Base-by-base conservation (phyloP, 768 basidiomycete species). In the Russula brevipes region DNA sequence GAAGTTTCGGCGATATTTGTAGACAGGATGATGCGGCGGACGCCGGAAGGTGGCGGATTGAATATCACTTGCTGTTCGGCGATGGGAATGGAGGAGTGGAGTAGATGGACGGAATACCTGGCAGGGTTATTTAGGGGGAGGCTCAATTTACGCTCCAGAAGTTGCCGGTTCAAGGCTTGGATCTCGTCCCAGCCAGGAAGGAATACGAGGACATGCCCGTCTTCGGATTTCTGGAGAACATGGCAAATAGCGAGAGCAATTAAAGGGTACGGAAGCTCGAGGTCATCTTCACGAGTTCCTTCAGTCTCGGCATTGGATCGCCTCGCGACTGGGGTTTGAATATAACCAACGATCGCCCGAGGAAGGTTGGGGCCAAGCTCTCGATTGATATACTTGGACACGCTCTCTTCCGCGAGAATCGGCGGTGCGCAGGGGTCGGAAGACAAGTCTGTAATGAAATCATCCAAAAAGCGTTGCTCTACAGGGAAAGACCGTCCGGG, bases 1-100 rank as follows among this genome's bases (percentile, higher is more conserved):
- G 92, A 94, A 3, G 94, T 95, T 75, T 98, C 95, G 12, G 94
- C 94, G 50, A 97, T 94, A 72, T 97, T 97, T 44, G 95, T 98
- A 5, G 94, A 84, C 53, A 98, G 79, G 68, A 98, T 96, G 70
- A 98, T 80, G 31, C 94, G 85, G 59, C 94, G 86, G 19, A 92
- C 80, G 10, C 92, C 92, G 3, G 72, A 64, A 0, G 85, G 80
- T 7, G 94, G 88, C 1, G 92, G 89, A 24, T 91, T 86, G 71
- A 97, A 97, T 56, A 98, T 88, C 60, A 85, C 79, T 72, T 94
- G 90, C 71, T 98, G 95, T 69, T 97, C 94, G 1, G 83, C 81
- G 33, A 94, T 79, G 17, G 95, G 94, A 63, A 97, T 86, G 33
- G 87, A 85, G 8, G 95, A 97, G 75, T 98, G 95, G 11, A 98